Evolutionary conservation across 2,329 filamentous ascomycete genomes (phyloP).

Genomic region (Xylariaceae sp.): DNA sequence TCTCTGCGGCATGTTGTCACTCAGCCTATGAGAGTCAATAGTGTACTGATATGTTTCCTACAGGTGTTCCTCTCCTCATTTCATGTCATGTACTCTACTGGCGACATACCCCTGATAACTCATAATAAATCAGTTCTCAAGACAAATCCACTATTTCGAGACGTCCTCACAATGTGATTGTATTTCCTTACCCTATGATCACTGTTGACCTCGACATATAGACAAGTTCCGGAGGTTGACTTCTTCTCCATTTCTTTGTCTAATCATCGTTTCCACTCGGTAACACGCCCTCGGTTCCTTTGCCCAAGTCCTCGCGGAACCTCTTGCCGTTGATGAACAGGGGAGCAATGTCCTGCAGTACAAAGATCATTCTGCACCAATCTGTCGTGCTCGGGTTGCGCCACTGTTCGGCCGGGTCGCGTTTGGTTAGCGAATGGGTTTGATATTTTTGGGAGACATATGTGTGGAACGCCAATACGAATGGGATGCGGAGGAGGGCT

Average conservation of each 20-base stretch:
- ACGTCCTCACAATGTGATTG: neutral
- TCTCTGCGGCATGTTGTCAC: neutral
- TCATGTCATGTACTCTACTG: neutral
- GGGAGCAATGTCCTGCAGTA: slow-evolving; percentile 36
- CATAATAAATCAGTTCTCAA: neutral
- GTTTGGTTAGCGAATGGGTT: slow-evolving; percentile 4
- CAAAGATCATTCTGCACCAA: slow-evolving; percentile 26
- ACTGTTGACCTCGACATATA: neutral
- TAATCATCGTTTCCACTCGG: slow-evolving; percentile 28
- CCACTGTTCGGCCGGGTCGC: slow-evolving; percentile 9
- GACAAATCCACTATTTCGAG: too few species aligned
- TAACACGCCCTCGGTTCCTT: slow-evolving; percentile 24
- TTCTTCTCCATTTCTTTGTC: neutral
- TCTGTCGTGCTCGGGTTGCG: slow-evolving; percentile 16
- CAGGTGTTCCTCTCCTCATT: neutral
- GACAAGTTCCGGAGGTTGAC: neutral
- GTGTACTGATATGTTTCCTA: neutral
- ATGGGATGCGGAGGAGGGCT: neutral
- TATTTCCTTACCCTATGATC: too few species aligned
- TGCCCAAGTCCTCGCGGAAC: slow-evolving; percentile 28
- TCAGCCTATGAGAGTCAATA: neutral
- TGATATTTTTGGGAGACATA: neutral
- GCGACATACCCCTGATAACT: neutral
- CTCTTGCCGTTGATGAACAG: slow-evolving; percentile 27
- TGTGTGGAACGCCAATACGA: neutral